phyloP scores from a whole-genome alignment of 306 rosid genomes.

The Phaseolus lunatus region DNA sequence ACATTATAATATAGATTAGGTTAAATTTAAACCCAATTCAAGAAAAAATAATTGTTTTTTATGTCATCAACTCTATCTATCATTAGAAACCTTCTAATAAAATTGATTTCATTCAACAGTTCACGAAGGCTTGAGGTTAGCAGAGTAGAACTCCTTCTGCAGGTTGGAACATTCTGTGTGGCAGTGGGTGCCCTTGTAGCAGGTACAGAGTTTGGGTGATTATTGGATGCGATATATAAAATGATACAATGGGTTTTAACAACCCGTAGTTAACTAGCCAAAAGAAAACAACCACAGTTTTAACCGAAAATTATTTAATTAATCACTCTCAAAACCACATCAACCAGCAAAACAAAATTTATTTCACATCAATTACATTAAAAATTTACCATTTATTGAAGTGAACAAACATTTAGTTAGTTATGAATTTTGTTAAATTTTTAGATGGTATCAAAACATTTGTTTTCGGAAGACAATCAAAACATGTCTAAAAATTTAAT shows the following conservation, averaged over 20 bases:
- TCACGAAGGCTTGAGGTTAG: constrained; percentile 99
- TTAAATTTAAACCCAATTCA: constrained; percentile 29
- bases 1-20: constrained; percentile 15
- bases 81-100: constrained; percentile 23
- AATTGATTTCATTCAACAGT: constrained; percentile 58
- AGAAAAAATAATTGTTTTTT: constrained; percentile 7
- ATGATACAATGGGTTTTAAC: neutral
- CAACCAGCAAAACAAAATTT: constrained; percentile 9
- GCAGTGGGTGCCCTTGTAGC: constrained; percentile 93
- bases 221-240: constrained; percentile 21
- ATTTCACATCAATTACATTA: constrained; percentile 22
- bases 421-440: neutral
- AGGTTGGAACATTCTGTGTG: constrained; percentile 96
- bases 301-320: constrained; percentile 24
- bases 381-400: neutral
- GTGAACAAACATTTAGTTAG: neutral
- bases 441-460: constrained; percentile 4
- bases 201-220: constrained; percentile 55
- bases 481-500: neutral
- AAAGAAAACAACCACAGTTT: neutral
- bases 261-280: neutral
- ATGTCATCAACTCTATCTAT: constrained; percentile 35
- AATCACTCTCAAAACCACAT: neutral
- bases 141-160: constrained; percentile 94
- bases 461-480: too few species aligned